phyloP scores from a whole-genome alignment of 73 alveolate species.

The Uronychia binucleata region DNA sequence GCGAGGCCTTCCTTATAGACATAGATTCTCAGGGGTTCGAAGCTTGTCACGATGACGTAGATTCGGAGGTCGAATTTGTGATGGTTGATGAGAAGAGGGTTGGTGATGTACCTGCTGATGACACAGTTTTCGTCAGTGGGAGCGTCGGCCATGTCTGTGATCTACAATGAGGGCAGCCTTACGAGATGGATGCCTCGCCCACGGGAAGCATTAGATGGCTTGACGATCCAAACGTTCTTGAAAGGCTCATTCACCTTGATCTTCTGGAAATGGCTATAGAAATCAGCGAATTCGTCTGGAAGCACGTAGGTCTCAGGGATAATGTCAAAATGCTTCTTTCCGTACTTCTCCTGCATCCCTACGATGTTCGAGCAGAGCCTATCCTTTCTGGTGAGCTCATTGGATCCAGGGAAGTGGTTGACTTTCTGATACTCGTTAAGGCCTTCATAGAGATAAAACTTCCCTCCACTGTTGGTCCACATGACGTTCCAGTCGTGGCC shows the following conservation, averaged over 20 bases:
- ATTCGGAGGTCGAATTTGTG: slow-evolving; percentile 85
- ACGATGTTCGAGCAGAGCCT: slow-evolving; percentile 63
- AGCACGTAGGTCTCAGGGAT: slow-evolving; percentile 86
- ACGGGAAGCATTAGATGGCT: slow-evolving; percentile 81
- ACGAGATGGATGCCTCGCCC: slow-evolving; percentile 84
- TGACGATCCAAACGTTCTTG: slow-evolving; percentile 82
- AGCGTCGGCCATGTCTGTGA: slow-evolving; percentile 68
- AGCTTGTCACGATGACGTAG: slow-evolving; percentile 83
- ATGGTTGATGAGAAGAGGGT: slow-evolving; percentile 85
- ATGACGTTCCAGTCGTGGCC: slow-evolving; percentile 76
- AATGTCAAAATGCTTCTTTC: slow-evolving; percentile 58
- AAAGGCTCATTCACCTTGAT: slow-evolving; percentile 58
- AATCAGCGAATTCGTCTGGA: slow-evolving; percentile 88
- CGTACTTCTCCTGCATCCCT: slow-evolving; percentile 69
- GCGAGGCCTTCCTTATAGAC: slow-evolving; percentile 86
- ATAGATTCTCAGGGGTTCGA: slow-evolving; percentile 86
- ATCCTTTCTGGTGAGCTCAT: slow-evolving; percentile 86
- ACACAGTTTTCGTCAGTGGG: slow-evolving; percentile 84
- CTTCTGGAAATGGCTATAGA: slow-evolving; percentile 77
- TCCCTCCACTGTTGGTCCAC: slow-evolving; percentile 69
- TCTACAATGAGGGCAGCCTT: slow-evolving; percentile 65
- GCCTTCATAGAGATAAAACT: slow-evolving; percentile 72
- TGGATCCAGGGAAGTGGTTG: slow-evolving; percentile 86
- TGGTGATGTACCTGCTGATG: slow-evolving; percentile 77
- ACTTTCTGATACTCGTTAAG: slow-evolving; percentile 72